Evolutionary conservation across 805 yeast species (phyloP).

Genomic region (Priceomyces medius): DNA sequence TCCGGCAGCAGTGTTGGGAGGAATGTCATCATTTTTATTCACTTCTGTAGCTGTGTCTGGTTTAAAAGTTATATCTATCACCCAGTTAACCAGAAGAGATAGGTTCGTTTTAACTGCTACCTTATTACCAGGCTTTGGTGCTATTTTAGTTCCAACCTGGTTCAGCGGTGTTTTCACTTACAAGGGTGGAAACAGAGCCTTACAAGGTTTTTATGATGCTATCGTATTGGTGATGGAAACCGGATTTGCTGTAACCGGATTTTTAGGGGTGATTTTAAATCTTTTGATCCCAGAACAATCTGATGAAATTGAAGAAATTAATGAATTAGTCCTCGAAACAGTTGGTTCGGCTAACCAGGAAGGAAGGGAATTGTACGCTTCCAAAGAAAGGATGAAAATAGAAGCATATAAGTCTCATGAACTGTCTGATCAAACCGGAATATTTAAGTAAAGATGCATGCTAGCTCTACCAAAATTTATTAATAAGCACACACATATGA

Average conservation of each 20-base stretch:
- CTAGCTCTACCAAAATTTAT: too few relatives aligned
- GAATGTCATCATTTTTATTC: conserved; percentile 80
- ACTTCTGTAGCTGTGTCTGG: conserved; percentile 78
- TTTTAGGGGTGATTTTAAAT: conserved; percentile 61
- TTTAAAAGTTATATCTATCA: conserved; percentile 58
- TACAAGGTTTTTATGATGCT: conserved; percentile 66
- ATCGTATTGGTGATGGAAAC: conserved; percentile 69
- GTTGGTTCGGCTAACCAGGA: conserved; percentile 42
- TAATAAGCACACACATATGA: too few relatives aligned
- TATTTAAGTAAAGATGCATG: too few relatives aligned
- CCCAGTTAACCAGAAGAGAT: conserved; percentile 69
- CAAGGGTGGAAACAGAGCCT: conserved; percentile 54
- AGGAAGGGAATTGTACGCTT: conserved; percentile 31
- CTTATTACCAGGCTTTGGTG: conserved; percentile 64
- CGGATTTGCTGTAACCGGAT: conserved; percentile 69
- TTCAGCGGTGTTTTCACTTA: conserved; percentile 65
- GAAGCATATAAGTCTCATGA: conserved; percentile 19
- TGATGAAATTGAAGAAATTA: conserved; percentile 48
- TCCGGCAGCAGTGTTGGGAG: conserved; percentile 59
- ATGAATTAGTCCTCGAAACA: conserved; percentile 44
- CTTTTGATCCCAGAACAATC: conserved; percentile 58
- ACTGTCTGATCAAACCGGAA: too few relatives aligned
- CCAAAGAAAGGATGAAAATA: conserved; percentile 31
- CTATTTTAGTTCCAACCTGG: conserved; percentile 65
- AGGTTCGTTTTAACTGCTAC: conserved; percentile 69